Conservation (phyloP, 805 yeast species). For the Candida fluviatilis region DNA sequence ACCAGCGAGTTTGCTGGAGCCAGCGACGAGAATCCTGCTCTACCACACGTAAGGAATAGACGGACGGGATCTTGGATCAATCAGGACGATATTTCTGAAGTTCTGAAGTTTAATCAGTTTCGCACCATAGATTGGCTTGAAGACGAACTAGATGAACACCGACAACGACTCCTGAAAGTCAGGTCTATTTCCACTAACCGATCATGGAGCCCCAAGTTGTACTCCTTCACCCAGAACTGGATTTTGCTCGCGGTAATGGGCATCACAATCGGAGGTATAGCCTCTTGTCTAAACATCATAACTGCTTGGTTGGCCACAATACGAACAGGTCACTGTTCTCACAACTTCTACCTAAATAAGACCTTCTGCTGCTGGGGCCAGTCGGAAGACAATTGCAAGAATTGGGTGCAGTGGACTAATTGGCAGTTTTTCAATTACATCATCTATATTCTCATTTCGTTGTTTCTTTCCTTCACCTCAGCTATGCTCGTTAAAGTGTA, state of each 20-base stretch:
- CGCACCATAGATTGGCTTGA: slow-evolving; percentile 69
- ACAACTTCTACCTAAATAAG: slow-evolving; percentile 64
- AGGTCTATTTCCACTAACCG: slow-evolving; percentile 8
- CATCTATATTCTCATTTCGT: slow-evolving; percentile 55
- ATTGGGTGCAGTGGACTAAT: slow-evolving; percentile 68
- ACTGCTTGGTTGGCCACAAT: slow-evolving; percentile 85
- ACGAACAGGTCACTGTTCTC: slow-evolving; percentile 72
- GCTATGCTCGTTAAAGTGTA: slow-evolving; percentile 63
- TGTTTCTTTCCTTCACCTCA: slow-evolving; percentile 58
- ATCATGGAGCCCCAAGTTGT: slow-evolving; percentile 21
- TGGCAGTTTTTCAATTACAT: slow-evolving; percentile 46
- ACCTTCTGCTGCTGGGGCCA: slow-evolving; percentile 81
- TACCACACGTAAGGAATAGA: slow-evolving; percentile 16
- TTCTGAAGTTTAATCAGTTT: slow-evolving; percentile 55
- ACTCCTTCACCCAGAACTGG: slow-evolving; percentile 56
- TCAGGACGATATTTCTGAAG: slow-evolving; percentile 33
- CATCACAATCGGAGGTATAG: slow-evolving; percentile 70
- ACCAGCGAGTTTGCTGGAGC: background rate
- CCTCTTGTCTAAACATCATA: slow-evolving; percentile 74
- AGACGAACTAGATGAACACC: slow-evolving; percentile 51
- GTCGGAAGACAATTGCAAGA: slow-evolving; percentile 45
- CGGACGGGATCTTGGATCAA: slow-evolving; percentile 36
- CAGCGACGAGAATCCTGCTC: background rate
- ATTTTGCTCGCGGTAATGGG: slow-evolving; percentile 75
- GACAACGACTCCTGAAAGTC: slow-evolving; percentile 20